These are phyloP conservation scores for Hypsizygus marmoreus DNA, from an alignment of 768 basidiomycete species.

Conservation along the genomic window DNA sequence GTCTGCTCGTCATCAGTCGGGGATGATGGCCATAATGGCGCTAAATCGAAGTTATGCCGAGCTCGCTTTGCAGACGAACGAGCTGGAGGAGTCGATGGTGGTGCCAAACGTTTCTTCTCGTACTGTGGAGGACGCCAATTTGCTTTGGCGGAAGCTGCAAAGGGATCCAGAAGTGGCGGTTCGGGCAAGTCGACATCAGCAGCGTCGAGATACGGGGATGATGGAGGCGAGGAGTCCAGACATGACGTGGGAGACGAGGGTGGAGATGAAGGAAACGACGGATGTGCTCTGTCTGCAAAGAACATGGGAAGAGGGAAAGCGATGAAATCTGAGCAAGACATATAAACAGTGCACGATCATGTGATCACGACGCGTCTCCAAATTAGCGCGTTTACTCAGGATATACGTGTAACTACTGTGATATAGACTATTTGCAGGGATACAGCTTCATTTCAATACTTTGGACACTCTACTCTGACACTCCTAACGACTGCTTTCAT, in stretches of 20 bases:
- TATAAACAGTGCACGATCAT: constrained; percentile 18
- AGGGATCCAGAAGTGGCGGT: constrained; percentile 42
- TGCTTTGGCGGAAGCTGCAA: constrained; percentile 59
- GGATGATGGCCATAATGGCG: constrained; percentile 2
- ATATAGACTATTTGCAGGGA: background rate
- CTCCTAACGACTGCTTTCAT: constrained; percentile 37
- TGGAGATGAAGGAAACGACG: constrained; percentile 50
- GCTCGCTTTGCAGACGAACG: constrained; percentile 9
- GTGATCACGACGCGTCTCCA: constrained; percentile 15
- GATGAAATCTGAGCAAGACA: background rate
- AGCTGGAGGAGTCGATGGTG: constrained; percentile 15
- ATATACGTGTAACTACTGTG: background rate
- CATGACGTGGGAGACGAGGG: constrained; percentile 46
- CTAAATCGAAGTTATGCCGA: constrained; percentile 16
- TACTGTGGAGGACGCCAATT: constrained; percentile 43
- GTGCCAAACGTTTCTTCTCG: constrained; percentile 35
- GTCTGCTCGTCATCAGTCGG: background rate
- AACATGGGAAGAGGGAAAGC: constrained; percentile 15
- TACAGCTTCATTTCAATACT: background rate
- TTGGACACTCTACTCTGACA: constrained; percentile 37
- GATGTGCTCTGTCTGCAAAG: constrained; percentile 6
- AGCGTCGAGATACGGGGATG: constrained; percentile 19
- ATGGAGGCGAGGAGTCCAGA: constrained; percentile 29
- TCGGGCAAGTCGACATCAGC: constrained; percentile 15
- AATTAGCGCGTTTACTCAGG: too few relatives aligned